Evolutionary conservation across 805 yeast genomes (phyloP), one percentile per base, ranked within the genome.

Genomic region (Nakazawaea populi): DNA sequence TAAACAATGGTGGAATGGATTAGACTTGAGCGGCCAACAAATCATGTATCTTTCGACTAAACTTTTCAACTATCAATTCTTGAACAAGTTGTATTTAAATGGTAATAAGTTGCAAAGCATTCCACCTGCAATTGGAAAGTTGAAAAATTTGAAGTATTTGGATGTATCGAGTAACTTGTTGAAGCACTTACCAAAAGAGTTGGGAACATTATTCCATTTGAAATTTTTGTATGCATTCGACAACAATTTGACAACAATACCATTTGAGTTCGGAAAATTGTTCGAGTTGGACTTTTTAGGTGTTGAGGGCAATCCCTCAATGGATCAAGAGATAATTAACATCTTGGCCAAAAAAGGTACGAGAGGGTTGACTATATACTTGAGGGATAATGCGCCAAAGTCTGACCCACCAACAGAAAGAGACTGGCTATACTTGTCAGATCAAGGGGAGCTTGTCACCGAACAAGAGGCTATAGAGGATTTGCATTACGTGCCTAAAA

Each of bases 21-120:
- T 94, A 56, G 99, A 94, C 70, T 73, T 92, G 56, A 83, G 95
- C 56, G 97, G 97, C 53, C 96, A 94, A 67, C 88, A 92, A 35
- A 73, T 94, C 48, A 72, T 80, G 55, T 77, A 80, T 52, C 57
- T 92, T 32, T 79, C 89, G n/a, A 79, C 85, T 24, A 82, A 83
- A 58, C 68, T 94, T 44, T 89, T 89, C 73, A 80, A 82, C 44
- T 94, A 90, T 67, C 77, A 79, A 54, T 94, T 94, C 60, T 76
- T 94, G 60, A 94, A 92, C 62, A 85, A 92, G 54, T 73, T 94
- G 49, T 94, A 87, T 65, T 71, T 94, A 58, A 89, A 86, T 68
- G 96, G 96, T 61, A 94, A 95, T 66, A 83, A 83, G 58, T 73
- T 94, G 56, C 77, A 79, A 8, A 53, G 64, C 2, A 60, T 94